A percentile compares a stretch with the other conserved stretches of the same genome.
These are phyloP conservation scores for Carex scoparia DNA, from an alignment of 176 grass and related monocot genomes.

Conservation along the genomic window DNA sequence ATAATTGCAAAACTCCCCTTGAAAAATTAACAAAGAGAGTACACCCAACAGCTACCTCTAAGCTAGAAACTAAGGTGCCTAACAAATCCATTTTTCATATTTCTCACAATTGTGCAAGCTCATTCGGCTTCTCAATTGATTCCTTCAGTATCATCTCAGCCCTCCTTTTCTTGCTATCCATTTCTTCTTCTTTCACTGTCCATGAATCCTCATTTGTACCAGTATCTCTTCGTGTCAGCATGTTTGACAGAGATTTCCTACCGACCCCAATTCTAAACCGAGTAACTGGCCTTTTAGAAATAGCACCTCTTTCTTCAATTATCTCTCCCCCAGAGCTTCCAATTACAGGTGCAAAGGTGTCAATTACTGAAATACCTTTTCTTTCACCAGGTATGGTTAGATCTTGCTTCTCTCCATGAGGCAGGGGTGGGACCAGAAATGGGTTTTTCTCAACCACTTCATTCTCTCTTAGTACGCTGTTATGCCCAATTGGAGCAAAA, in stretches of 20 bases:
- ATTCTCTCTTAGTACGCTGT: conserved; percentile 44
- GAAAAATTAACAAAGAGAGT: neutral
- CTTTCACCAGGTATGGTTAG: conserved; percentile 31
- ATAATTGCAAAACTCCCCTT: conserved; percentile 13
- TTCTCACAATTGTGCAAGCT: conserved; percentile 24
- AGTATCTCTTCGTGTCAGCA: conserved; percentile 27
- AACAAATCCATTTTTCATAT: neutral
- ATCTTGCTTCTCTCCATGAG: conserved; percentile 48
- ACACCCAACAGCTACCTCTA: neutral
- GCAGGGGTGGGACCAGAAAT: conserved; percentile 51
- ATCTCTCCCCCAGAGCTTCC: conserved; percentile 44
- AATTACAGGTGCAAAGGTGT: conserved; percentile 65
- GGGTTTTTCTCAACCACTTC: conserved; percentile 47
- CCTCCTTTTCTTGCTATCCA: conserved; percentile 65
- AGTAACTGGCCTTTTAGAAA: conserved; percentile 56
- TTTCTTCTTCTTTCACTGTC: conserved; percentile 60
- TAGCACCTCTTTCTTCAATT: conserved; percentile 28
- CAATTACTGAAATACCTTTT: conserved; percentile 52
- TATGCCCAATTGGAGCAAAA: conserved; percentile 17
- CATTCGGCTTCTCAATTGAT: conserved; percentile 50
- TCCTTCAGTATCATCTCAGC: conserved; percentile 72
- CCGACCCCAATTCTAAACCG: conserved; percentile 51
- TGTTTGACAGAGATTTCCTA: conserved; percentile 30
- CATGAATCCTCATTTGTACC: conserved; percentile 50
- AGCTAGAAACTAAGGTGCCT: conserved; percentile 11